These are phyloP conservation scores for Quercus suber DNA, from an alignment of 306 rosid genomes.

Conservation along the genomic window DNA sequence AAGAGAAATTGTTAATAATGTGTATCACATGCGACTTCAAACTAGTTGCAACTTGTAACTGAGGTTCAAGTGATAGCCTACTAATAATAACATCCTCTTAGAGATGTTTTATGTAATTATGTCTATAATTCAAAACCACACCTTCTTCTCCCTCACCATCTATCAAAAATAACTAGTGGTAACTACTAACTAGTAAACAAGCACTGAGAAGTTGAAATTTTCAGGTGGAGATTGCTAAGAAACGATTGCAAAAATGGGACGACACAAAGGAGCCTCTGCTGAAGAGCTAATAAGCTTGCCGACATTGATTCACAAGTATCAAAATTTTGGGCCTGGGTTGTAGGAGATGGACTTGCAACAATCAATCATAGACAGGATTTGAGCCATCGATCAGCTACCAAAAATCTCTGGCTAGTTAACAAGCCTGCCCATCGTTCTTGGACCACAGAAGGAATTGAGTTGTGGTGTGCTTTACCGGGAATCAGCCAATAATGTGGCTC, in stretches of 20 bases:
- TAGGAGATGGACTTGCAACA: background rate
- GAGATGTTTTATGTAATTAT: too few relatives aligned
- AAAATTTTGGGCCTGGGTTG: background rate
- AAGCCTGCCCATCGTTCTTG: background rate
- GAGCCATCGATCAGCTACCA: too few relatives aligned
- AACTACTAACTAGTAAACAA: background rate
- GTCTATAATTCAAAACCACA: too few relatives aligned
- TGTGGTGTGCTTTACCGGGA: background rate
- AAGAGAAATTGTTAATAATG: background rate
- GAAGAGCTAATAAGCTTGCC: background rate
- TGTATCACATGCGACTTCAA: background rate
- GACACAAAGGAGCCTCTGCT: slow-evolving; percentile 20
- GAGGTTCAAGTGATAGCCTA: too few relatives aligned
- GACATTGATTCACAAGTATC: background rate
- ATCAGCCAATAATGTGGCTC: too few relatives aligned
- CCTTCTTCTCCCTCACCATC: too few relatives aligned
- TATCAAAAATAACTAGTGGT: background rate
- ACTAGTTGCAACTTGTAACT: background rate
- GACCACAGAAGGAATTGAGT: background rate
- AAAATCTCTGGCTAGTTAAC: too few relatives aligned
- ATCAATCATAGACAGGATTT: background rate
- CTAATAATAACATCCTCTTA: too few relatives aligned
- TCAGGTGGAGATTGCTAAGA: slow-evolving; percentile 44
- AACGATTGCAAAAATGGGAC: slow-evolving; percentile 47
- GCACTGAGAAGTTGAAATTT: background rate